Evolutionary conservation across 192 early-diverging fungal species (phyloP).

Genomic region (Chytriomyces confervae): DNA sequence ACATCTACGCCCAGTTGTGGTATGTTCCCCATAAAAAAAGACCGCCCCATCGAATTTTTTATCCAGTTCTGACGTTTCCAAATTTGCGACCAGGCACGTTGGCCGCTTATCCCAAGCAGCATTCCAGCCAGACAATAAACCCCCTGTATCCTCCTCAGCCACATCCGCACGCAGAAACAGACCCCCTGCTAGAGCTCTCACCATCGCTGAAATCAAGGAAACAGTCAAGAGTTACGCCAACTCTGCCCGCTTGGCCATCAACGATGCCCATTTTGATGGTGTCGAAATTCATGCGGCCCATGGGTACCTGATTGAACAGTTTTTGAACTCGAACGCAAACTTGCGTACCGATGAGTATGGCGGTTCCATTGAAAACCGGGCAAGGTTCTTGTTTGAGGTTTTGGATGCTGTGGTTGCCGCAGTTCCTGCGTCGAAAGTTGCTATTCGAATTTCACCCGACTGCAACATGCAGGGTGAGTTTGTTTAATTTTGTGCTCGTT

Average conservation of each 20-base stretch:
- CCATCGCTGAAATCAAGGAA: slow-evolving; percentile 68
- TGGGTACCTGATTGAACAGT: slow-evolving; percentile 85
- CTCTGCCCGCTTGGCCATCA: slow-evolving; percentile 23
- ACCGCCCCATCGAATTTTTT: too few relatives aligned
- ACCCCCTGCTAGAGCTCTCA: slow-evolving; percentile 62
- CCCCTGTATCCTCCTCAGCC: slow-evolving; percentile 48
- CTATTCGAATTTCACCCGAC: slow-evolving; percentile 47
- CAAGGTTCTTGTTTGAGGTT: slow-evolving; percentile 76
- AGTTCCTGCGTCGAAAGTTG: slow-evolving; percentile 47
- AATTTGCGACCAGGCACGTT: slow-evolving; percentile 22
- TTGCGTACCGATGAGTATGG: slow-evolving; percentile 90
- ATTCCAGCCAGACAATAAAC: slow-evolving; percentile 40
- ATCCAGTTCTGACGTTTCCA: too few relatives aligned
- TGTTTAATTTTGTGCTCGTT: background rate
- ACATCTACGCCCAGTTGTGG: slow-evolving; percentile 69
- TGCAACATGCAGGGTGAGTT: slow-evolving; percentile 35
- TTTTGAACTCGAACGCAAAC: slow-evolving; percentile 82
- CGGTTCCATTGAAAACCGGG: slow-evolving; percentile 88
- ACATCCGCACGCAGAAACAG: slow-evolving; percentile 29
- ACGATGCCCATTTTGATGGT: slow-evolving; percentile 31
- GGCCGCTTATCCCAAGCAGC: slow-evolving; percentile 46
- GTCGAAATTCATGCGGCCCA: slow-evolving; percentile 66
- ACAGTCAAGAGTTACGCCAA: slow-evolving; percentile 64
- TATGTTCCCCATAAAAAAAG: too few relatives aligned
- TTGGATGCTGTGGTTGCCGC: slow-evolving; percentile 40